Conservation (phyloP, 345 rosid species). For the Hirschfeldia incana region DNA sequence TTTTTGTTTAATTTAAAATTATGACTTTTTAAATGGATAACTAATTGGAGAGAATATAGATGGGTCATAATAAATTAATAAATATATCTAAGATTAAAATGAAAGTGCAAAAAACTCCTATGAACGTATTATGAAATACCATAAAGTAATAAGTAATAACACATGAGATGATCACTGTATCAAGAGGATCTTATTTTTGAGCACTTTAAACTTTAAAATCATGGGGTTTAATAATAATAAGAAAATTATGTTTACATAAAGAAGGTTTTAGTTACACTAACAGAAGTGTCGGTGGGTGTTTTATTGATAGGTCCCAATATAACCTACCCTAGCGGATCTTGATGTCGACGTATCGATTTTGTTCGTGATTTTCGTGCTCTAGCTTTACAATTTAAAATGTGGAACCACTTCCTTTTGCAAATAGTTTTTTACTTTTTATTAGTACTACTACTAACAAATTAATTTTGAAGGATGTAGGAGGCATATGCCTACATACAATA, state of each 20-base stretch:
- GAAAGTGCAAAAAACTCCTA: not conserved
- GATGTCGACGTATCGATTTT: conserved; percentile 34
- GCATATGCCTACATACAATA: not conserved
- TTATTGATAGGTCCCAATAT: conserved; percentile 35
- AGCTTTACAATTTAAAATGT: conserved; percentile 31
- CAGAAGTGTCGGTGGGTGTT: conserved; percentile 68
- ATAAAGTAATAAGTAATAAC: not conserved
- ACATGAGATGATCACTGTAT: not conserved
- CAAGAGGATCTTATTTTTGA: not conserved
- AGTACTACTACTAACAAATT: not conserved
- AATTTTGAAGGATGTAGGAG: not conserved
- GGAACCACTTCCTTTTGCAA: conserved; percentile 28
- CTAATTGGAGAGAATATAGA: not conserved
- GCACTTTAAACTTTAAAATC: not conserved
- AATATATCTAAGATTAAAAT: not conserved
- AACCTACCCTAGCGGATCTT: conserved; percentile 29
- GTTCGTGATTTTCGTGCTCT: conserved; percentile 27
- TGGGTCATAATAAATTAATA: not conserved
- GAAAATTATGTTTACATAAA: not conserved
- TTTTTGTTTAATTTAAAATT: not conserved
- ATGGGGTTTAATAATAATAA: not conserved
- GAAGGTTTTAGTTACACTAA: conserved; percentile 9
- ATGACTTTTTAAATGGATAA: conserved; percentile 6
- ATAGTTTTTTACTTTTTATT: not conserved
- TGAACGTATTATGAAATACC: not conserved